These are phyloP conservation scores for Fusarium pseudograminearum DNA, from an alignment of 2,329 filamentous ascomycete genomes.

Conservation along the genomic window DNA sequence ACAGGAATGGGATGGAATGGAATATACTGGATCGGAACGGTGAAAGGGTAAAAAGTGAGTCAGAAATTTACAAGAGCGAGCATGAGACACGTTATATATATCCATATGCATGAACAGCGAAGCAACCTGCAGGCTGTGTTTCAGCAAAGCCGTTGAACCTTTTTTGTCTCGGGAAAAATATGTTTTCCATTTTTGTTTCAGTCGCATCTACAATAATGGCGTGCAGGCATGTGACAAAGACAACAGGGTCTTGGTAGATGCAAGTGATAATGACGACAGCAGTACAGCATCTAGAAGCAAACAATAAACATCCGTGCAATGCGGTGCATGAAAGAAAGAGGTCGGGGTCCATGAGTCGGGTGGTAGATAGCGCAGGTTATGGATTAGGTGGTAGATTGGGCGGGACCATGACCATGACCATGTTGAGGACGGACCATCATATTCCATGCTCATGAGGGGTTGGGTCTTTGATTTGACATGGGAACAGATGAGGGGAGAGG, in stretches of 20 bases:
- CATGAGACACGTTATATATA: slow-evolving; percentile 36
- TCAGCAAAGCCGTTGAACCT: slow-evolving; percentile 18
- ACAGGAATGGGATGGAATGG: not conserved
- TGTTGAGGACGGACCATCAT: slow-evolving; percentile 9
- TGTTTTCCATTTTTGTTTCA: slow-evolving; percentile 4
- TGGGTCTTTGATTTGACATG: slow-evolving; percentile 7
- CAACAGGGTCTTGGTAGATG: slow-evolving; percentile 18
- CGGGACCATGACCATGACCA: slow-evolving; percentile 16
- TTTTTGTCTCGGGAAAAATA: not conserved
- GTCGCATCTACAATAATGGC: not conserved
- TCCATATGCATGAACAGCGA: slow-evolving; percentile 26
- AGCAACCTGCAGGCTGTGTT: slow-evolving; percentile 28
- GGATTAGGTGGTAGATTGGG: slow-evolving; percentile 17
- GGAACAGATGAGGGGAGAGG: not conserved
- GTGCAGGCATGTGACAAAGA: slow-evolving; percentile 33
- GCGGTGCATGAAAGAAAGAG: slow-evolving; percentile 27
- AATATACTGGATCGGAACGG: slow-evolving; percentile 12
- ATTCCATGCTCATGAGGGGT: slow-evolving; percentile 24
- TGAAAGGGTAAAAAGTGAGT: slow-evolving; percentile 35
- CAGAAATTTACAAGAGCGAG: slow-evolving; percentile 25
- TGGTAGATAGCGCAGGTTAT: slow-evolving; percentile 22
- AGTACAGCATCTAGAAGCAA: slow-evolving; percentile 20
- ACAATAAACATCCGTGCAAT: slow-evolving; percentile 23
- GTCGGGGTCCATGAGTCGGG: slow-evolving; percentile 33
- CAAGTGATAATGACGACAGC: slow-evolving; percentile 41